Evolutionary conservation across 805 yeast species (phyloP).

Genomic region (Schwanniomyces sp.): DNA sequence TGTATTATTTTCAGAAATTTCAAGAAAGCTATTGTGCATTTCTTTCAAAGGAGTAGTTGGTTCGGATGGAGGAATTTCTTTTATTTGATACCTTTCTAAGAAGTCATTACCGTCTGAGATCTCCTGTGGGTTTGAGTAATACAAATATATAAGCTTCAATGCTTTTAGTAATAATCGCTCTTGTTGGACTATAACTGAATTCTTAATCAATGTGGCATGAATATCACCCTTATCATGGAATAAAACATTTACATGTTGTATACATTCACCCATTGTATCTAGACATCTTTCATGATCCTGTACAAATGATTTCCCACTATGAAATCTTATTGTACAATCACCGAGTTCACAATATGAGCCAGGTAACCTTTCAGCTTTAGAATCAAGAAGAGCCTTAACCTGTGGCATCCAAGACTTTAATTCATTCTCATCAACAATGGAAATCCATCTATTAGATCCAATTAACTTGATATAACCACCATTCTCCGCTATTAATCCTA

Average conservation of each 20-base stretch:
- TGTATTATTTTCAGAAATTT: constrained; percentile 4
- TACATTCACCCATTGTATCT: constrained; percentile 76
- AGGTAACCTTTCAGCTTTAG: constrained; percentile 75
- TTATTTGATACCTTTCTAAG: constrained; percentile 24
- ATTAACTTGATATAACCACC: constrained; percentile 75
- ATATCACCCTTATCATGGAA: constrained; percentile 50
- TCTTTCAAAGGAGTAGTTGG: constrained; percentile 14
- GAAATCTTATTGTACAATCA: constrained; percentile 75
- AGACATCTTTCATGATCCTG: constrained; percentile 61
- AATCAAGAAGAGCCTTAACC: constrained; percentile 52
- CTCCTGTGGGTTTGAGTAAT: constrained; percentile 21
- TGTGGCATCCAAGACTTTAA: constrained; percentile 57
- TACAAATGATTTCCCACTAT: constrained; percentile 67
- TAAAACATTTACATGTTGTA: constrained; percentile 79
- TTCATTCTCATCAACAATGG: constrained; percentile 53
- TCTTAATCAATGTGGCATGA: constrained; percentile 75
- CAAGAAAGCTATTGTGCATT: not conserved
- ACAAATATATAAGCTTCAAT: constrained; percentile 48
- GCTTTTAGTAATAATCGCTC: constrained; percentile 58
- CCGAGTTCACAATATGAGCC: constrained; percentile 71
- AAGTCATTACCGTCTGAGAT: constrained; percentile 15
- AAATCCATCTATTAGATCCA: constrained; percentile 56
- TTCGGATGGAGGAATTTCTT: constrained; percentile 13
- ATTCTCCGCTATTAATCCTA: constrained; percentile 88
- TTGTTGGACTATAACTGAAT: constrained; percentile 72